Conservation (phyloP, 2,329 filamentous ascomycete genomes). For the Helicocarpus griseus region DNA sequence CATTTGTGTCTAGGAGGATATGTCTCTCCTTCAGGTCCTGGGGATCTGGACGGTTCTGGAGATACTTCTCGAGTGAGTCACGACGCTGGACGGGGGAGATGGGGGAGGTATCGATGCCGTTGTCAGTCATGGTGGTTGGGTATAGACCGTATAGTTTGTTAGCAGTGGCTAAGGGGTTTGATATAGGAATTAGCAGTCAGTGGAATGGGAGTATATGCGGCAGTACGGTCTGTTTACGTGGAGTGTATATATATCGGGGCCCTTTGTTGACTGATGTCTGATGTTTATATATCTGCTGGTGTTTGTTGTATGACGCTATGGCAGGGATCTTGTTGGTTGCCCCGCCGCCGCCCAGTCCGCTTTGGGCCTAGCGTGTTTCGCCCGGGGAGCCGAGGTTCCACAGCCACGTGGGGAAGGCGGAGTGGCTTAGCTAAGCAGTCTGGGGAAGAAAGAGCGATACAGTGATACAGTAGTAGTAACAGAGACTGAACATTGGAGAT, state of each 20-base stretch:
- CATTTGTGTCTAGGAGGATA: constrained; percentile 57
- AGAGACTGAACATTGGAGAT: neutral
- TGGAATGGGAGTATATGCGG: too few species aligned
- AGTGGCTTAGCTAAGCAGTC: too few species aligned
- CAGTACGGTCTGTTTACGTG: neutral
- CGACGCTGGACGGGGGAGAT: constrained; percentile 48
- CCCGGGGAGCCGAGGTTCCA: too few species aligned
- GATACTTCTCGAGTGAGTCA: constrained; percentile 63
- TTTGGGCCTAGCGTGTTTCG: neutral
- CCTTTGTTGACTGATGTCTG: too few species aligned
- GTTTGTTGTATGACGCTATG: neutral
- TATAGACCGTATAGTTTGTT: neutral
- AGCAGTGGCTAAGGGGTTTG: neutral
- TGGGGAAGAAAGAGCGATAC: too few species aligned
- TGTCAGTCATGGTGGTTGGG: constrained; percentile 2
- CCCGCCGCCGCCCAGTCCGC: neutral
- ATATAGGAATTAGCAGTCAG: neutral
- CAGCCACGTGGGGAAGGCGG: neutral
- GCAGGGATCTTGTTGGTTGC: neutral
- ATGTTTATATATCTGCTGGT: too few species aligned
- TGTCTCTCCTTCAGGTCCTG: constrained; percentile 60
- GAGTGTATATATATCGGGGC: neutral
- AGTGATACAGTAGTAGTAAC: neutral
- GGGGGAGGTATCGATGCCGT: constrained; percentile 45
- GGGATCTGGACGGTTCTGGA: constrained; percentile 57